phyloP scores from a whole-genome alignment of 768 basidiomycete genomes.

The Gloeophyllum trabeum region DNA sequence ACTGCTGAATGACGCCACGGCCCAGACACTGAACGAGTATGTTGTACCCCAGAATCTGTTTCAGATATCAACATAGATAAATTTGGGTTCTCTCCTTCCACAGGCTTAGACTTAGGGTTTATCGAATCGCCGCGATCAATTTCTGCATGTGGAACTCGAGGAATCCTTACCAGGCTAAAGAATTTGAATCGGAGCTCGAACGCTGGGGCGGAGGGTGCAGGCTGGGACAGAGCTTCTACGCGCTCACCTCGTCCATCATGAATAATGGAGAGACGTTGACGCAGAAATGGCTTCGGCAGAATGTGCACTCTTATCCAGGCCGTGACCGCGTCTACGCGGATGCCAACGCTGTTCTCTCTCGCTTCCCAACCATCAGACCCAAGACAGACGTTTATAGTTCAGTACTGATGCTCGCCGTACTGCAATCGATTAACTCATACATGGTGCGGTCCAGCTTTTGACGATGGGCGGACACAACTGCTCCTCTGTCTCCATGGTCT shows the following conservation, averaged over 20 bases:
- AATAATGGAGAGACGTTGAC: conserved; percentile 12
- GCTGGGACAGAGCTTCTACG: neutral
- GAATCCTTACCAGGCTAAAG: too few species aligned
- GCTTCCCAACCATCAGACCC: conserved; percentile 50
- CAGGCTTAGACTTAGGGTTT: too few species aligned
- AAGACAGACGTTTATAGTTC: conserved; percentile 75
- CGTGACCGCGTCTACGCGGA: conserved; percentile 51
- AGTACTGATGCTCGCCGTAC: conserved; percentile 12
- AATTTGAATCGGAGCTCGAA: too few species aligned
- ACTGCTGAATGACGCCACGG: neutral
- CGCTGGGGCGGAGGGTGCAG: too few species aligned
- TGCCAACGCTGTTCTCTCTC: conserved; percentile 44
- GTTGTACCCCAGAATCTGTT: neutral
- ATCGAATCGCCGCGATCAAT: too few species aligned
- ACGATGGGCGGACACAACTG: conserved; percentile 89
- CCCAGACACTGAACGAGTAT: neutral
- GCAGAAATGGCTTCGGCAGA: conserved; percentile 56
- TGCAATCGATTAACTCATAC: conserved; percentile 9
- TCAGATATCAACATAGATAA: too few species aligned
- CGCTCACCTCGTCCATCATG: neutral
- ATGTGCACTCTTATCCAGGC: conserved; percentile 43
- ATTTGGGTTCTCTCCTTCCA: too few species aligned
- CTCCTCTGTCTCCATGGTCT: conserved; percentile 88
- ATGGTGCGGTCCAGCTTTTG: conserved; percentile 54
- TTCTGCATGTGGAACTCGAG: too few species aligned